These are phyloP conservation scores for Globisporangium recalcitrans DNA, from an alignment of 352 stramenopile genomes.

Conservation along the genomic window DNA sequence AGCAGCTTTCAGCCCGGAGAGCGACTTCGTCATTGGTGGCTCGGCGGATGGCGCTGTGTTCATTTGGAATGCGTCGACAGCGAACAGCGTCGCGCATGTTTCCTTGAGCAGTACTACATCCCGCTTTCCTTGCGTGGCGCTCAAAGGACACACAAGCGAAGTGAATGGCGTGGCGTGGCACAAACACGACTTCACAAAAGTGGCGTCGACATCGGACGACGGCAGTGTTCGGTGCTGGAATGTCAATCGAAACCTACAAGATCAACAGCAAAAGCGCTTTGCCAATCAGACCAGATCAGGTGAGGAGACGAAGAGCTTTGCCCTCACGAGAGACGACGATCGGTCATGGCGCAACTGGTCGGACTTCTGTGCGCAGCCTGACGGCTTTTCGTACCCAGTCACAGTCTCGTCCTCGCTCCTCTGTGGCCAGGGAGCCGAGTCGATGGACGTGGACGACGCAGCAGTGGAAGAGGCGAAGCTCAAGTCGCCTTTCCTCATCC, in stretches of 20 bases:
- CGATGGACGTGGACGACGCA: conserved; percentile 8
- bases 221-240: conserved; percentile 49
- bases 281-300: neutral
- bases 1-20: conserved; percentile 49
- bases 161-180: conserved; percentile 67
- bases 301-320: neutral
- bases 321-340: conserved; percentile 1
- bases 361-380: conserved; percentile 15
- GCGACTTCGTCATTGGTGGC: conserved; percentile 51
- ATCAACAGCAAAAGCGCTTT: neutral
- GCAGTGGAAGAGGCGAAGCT: neutral
- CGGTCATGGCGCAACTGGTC: conserved; percentile 18
- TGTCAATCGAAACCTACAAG: conserved; percentile 3
- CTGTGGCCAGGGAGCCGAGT: conserved; percentile 2
- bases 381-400: conserved; percentile 14
- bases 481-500: conserved; percentile 25
- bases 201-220: conserved; percentile 64
- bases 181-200: conserved; percentile 36
- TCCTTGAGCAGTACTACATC: neutral
- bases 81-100: neutral
- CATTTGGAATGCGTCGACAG: conserved; percentile 40
- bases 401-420: conserved; percentile 8
- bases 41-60: conserved; percentile 54
- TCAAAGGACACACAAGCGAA: conserved; percentile 59
- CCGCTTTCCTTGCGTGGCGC: conserved; percentile 30